Conservation (phyloP, 768 basidiomycete species). For the Tricholoma matsutake region DNA sequence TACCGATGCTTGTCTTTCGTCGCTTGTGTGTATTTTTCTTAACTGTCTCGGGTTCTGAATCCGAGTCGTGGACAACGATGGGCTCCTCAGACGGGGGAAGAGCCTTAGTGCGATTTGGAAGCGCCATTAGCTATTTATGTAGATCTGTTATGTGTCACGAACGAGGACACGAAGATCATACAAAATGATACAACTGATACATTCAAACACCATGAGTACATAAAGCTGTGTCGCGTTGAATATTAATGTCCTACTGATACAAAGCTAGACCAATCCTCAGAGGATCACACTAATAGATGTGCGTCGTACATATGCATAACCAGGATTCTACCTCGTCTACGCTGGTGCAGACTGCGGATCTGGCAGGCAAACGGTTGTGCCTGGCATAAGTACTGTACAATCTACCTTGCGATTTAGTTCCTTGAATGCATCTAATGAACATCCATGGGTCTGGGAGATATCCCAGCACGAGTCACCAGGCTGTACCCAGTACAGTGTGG, state of each 20-base stretch:
- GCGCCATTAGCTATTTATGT: constrained; percentile 1
- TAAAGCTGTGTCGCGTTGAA: background rate
- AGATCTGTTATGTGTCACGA: background rate
- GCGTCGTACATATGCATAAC: background rate
- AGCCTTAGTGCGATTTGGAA: background rate
- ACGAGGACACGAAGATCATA: background rate
- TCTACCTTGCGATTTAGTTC: constrained; percentile 50
- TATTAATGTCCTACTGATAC: no score
- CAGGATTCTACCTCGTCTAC: background rate
- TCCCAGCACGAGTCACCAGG: constrained; percentile 70
- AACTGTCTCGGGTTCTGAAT: constrained; percentile 16
- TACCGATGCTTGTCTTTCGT: constrained; percentile 29
- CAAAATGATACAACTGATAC: no score
- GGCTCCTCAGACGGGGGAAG: constrained; percentile 5
- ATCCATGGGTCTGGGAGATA: constrained; percentile 46
- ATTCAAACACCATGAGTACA: no score
- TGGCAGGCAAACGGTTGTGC: constrained; percentile 61
- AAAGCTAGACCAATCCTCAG: background rate
- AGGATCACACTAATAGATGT: background rate
- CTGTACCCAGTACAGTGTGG: constrained; percentile 45
- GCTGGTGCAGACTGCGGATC: background rate
- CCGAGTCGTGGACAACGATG: constrained; percentile 16
- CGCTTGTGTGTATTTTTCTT: constrained; percentile 26
- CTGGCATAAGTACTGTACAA: constrained; percentile 59
- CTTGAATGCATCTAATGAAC: constrained; percentile 48